Evolutionary conservation across 73 alveolate species (phyloP).

Genomic region (Blepharisma japonicum): DNA sequence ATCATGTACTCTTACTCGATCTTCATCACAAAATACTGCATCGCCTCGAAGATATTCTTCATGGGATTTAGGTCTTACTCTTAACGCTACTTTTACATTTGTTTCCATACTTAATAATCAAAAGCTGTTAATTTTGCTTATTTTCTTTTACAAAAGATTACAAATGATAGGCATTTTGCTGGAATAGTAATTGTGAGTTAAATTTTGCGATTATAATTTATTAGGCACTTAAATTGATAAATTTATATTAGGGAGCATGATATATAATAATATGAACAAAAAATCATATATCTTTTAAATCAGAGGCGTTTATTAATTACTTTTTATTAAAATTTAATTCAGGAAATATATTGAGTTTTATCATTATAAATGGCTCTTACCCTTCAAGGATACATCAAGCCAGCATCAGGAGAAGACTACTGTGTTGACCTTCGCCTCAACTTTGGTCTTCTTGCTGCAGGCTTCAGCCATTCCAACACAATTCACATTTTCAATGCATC

Average conservation of each 20-base stretch:
- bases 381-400: neutral
- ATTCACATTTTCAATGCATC: neutral
- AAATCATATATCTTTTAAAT: no score
- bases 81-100: slow-evolving; percentile 2
- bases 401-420: slow-evolving; percentile 8
- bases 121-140: neutral
- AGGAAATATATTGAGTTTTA: no score
- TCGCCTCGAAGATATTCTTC: neutral
- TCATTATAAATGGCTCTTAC: no score
- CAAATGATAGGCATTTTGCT: neutral
- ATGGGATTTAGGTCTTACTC: slow-evolving; percentile 13
- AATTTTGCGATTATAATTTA: neutral
- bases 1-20: neutral
- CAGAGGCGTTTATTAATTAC: no score
- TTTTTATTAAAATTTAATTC: no score
- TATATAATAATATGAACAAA: no score
- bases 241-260: no score
- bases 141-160: neutral
- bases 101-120: neutral
- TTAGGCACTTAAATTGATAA: neutral
- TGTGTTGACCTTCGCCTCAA: slow-evolving; percentile 22
- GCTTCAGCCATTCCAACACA: slow-evolving; percentile 11
- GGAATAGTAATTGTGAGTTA: neutral
- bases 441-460: neutral
- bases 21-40: neutral